Evolutionary conservation across 116 monocot genomes (phyloP).

Genomic region (Phalaenopsis hybrid): DNA sequence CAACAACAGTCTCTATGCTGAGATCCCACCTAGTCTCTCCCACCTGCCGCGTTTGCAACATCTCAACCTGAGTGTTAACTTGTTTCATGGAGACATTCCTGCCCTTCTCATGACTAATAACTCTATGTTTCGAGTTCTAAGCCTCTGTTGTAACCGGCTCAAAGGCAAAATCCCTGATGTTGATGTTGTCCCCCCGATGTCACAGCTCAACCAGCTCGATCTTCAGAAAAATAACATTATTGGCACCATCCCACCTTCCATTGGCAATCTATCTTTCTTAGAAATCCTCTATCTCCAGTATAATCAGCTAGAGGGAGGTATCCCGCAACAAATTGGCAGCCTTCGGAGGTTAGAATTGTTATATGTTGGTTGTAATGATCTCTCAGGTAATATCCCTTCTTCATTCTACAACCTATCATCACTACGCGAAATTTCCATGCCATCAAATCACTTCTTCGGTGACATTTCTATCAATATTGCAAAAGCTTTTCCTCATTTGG

Average conservation of each 20-base stretch:
- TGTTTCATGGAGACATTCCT: neutral
- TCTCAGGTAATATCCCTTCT: too few species aligned
- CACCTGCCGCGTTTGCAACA: neutral
- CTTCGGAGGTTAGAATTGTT: too few species aligned
- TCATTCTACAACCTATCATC: too few species aligned
- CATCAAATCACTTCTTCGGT: neutral
- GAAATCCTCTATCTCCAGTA: neutral
- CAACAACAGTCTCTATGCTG: neutral
- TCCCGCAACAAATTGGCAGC: neutral
- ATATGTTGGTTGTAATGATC: too few species aligned
- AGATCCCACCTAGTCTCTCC: neutral
- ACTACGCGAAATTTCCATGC: neutral
- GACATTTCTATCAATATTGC: neutral
- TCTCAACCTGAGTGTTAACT: slow-evolving; percentile 6
- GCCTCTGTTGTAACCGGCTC: neutral
- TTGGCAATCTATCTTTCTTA: neutral
- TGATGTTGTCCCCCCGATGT: neutral
- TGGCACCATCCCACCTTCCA: slow-evolving; percentile 1
- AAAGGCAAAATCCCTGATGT: neutral
- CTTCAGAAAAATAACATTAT: neutral
- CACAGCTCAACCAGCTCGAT: neutral
- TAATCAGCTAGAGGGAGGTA: neutral
- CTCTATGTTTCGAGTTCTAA: neutral
- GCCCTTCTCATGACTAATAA: neutral
- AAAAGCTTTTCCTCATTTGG: neutral